Conservation (phyloP, 306 rosid genomes). For the Aeschynomene evenia region DNA sequence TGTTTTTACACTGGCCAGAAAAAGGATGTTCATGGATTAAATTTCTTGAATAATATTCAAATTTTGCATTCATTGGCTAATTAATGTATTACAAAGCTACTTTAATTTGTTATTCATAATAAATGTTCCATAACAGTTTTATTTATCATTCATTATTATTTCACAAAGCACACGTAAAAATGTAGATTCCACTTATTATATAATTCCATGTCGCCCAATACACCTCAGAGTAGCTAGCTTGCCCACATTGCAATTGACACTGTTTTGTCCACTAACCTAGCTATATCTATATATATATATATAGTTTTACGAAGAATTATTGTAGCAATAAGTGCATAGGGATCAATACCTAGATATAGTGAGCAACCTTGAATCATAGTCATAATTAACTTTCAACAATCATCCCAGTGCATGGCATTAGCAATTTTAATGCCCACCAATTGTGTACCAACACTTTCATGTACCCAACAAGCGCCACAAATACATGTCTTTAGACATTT, state of each 20-base stretch:
- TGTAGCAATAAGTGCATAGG: neutral
- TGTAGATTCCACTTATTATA: conserved; percentile 4
- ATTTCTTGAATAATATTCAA: neutral
- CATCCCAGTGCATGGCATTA: conserved; percentile 17
- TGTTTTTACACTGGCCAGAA: neutral
- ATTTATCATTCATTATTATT: conserved; percentile 19
- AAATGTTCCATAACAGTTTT: neutral
- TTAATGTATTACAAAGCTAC: neutral
- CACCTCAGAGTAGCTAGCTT: neutral
- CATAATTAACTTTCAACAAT: conserved; percentile 24
- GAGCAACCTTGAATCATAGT: neutral
- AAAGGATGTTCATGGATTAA: neutral
- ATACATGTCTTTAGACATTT: neutral
- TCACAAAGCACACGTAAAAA: conserved; percentile 17
- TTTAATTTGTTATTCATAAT: neutral
- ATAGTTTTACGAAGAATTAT: neutral
- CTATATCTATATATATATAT: no score
- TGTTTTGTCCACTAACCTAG: conserved; percentile 10
- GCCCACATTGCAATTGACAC: neutral
- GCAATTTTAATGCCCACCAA: neutral
- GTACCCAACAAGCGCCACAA: neutral
- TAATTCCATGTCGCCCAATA: conserved; percentile 9
- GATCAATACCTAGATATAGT: neutral
- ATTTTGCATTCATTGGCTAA: neutral
- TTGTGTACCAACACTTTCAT: neutral